Evolutionary conservation across 1,284 basidiomycete species (phyloP).

Genomic region (Ustilago hordei): DNA sequence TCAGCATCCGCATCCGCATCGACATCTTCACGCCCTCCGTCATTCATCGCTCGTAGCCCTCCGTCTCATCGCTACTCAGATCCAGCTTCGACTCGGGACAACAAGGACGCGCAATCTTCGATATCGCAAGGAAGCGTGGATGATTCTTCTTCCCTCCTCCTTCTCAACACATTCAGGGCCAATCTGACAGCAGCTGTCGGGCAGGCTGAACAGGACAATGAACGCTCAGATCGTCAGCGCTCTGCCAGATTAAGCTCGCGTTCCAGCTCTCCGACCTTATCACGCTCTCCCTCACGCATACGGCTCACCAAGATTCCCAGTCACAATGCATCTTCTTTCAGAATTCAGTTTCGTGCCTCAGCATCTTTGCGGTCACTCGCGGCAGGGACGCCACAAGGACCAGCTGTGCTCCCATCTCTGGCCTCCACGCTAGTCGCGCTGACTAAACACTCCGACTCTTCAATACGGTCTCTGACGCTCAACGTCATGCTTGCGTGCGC

Average conservation of each 20-base stretch:
- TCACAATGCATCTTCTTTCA: neutral
- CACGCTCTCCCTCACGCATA: constrained; percentile 12
- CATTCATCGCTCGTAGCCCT: neutral
- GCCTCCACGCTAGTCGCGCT: constrained; percentile 40
- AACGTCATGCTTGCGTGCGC: constrained; percentile 37
- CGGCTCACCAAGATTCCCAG: neutral
- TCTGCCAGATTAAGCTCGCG: neutral
- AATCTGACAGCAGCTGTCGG: constrained; percentile 23
- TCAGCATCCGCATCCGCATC: constrained; percentile 11
- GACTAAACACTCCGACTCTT: constrained; percentile 27
- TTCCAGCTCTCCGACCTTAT: constrained; percentile 9
- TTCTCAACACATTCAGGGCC: constrained; percentile 47
- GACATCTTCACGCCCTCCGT: constrained; percentile 16
- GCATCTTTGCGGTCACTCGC: constrained; percentile 32
- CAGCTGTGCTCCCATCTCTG: constrained; percentile 34
- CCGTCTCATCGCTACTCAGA: neutral
- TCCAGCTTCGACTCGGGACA: neutral
- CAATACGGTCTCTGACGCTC: constrained; percentile 31
- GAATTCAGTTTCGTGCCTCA: constrained; percentile 8
- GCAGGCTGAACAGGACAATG: neutral
- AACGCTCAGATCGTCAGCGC: neutral
- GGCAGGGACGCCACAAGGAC: constrained; percentile 20
- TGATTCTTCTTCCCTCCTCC: constrained; percentile 39
- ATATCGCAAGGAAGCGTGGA: neutral
- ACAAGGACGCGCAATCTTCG: neutral